These are phyloP conservation scores for Cryptococcus wingfieldii DNA, from an alignment of 1,284 basidiomycete species.

Conservation along the genomic window DNA sequence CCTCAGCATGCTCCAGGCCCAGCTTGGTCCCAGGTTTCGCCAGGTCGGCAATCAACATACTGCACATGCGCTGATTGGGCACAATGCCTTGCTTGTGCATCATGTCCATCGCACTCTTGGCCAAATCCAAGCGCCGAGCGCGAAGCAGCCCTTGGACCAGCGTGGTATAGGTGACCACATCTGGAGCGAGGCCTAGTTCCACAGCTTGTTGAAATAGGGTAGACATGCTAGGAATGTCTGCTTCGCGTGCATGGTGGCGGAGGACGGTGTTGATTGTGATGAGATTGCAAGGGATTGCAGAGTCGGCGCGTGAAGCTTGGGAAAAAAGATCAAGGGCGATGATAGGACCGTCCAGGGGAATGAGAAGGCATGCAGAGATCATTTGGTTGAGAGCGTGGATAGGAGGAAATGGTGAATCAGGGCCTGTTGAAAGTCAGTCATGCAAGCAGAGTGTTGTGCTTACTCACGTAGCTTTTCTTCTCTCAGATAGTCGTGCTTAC, in stretches of 20 bases:
- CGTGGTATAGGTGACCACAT: conserved; percentile 74
- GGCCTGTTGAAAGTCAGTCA: not conserved
- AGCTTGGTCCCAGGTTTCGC: conserved; percentile 56
- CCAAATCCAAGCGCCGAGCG: conserved; percentile 62
- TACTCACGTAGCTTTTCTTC: conserved; percentile 19
- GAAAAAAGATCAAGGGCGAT: conserved; percentile 37
- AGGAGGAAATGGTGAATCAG: conserved; percentile 32
- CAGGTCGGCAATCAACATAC: conserved; percentile 67
- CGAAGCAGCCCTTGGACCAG: conserved; percentile 69
- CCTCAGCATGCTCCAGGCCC: conserved; percentile 61
- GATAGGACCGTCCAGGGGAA: conserved; percentile 24
- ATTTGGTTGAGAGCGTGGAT: conserved; percentile 40
- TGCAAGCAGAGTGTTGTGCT: not conserved
- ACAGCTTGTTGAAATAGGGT: conserved; percentile 58
- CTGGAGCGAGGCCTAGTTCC: conserved; percentile 57
- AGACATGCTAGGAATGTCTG: conserved; percentile 60
- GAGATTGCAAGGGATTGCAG: conserved; percentile 56
- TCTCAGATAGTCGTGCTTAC: conserved; percentile 21
- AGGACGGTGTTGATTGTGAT: conserved; percentile 75
- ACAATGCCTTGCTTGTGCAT: conserved; percentile 70
- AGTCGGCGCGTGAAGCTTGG: conserved; percentile 28
- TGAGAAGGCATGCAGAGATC: conserved; percentile 34
- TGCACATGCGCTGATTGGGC: conserved; percentile 68
- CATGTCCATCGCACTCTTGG: conserved; percentile 58
- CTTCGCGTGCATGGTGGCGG: conserved; percentile 58